Conservation (phyloP, 352 stramenopile species). For the Phytophthora macrochlamydospora region DNA sequence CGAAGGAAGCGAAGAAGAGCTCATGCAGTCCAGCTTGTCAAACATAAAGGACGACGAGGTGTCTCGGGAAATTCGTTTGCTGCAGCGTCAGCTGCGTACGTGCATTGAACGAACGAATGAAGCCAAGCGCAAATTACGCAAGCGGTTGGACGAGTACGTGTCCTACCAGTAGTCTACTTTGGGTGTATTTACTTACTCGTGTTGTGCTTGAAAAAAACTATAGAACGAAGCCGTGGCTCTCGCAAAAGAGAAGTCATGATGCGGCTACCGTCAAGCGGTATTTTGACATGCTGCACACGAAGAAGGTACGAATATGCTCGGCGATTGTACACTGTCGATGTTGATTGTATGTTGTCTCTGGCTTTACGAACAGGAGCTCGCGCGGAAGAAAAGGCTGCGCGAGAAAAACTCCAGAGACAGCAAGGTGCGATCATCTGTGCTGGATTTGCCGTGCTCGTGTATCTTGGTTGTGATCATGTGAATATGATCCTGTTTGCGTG, state of each 20-base stretch:
- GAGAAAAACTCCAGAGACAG: conserved; percentile 69
- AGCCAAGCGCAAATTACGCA: conserved; percentile 59
- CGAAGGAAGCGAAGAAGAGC: conserved; percentile 35
- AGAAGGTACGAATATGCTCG: conserved; percentile 49
- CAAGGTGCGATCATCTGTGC: conserved; percentile 38
- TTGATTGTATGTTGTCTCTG: not conserved
- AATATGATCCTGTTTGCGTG: too few species aligned
- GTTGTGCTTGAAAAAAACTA: not conserved
- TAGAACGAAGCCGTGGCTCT: conserved; percentile 74
- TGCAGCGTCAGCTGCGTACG: conserved; percentile 48
- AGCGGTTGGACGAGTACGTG: conserved; percentile 54
- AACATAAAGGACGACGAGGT: conserved; percentile 63
- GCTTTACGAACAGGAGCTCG: conserved; percentile 46
- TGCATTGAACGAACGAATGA: conserved; percentile 63
- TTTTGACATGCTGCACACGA: conserved; percentile 62
- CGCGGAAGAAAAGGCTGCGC: conserved; percentile 74
- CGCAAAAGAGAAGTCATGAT: conserved; percentile 41
- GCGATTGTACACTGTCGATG: not conserved
- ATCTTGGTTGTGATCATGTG: too few species aligned
- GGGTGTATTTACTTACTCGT: conserved; percentile 3
- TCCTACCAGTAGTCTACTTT: not conserved
- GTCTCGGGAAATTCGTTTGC: conserved; percentile 60
- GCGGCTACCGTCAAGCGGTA: conserved; percentile 61
- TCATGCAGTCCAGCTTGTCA: conserved; percentile 28
- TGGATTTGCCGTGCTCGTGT: not conserved